phyloP scores from a whole-genome alignment of 257 asterid species.

The Solanum rostratum region DNA sequence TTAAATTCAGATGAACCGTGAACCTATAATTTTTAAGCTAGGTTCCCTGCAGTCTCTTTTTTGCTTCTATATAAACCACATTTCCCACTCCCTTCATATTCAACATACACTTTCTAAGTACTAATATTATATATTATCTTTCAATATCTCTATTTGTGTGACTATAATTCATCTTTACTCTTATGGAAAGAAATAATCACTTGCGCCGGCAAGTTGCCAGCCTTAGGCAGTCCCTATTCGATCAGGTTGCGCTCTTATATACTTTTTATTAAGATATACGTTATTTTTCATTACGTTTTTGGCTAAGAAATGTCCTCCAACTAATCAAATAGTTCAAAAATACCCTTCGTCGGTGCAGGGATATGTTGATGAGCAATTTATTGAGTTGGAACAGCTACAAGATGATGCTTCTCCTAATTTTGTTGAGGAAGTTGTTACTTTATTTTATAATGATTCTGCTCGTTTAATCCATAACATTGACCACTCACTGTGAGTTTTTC shows the following conservation, averaged over 20 bases:
- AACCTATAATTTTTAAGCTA: background rate
- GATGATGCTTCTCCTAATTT: constrained; percentile 71
- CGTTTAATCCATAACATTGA: constrained; percentile 43
- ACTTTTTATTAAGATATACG: background rate
- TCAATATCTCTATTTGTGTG: background rate
- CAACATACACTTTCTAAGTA: background rate
- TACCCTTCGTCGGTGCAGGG: constrained; percentile 25
- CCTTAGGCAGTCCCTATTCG: constrained; percentile 50
- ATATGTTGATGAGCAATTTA: constrained; percentile 62
- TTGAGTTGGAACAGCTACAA: constrained; percentile 62
- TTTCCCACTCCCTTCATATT: background rate
- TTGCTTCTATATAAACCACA: background rate
- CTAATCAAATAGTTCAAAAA: background rate
- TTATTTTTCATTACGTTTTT: background rate
- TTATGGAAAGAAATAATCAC: constrained; percentile 10
- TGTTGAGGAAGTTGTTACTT: constrained; percentile 71
- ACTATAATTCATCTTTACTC: background rate
- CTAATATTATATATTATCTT: background rate
- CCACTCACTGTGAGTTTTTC: constrained; percentile 44
- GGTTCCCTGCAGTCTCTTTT: background rate
- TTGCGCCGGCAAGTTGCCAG: constrained; percentile 44
- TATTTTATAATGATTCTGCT: constrained; percentile 51
- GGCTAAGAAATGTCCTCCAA: too few species aligned
- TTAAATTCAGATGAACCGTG: background rate
- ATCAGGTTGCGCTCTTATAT: constrained; percentile 29